Base-by-base conservation (phyloP, 164 flowering plant species). In the Cinnamomum micranthum region DNA sequence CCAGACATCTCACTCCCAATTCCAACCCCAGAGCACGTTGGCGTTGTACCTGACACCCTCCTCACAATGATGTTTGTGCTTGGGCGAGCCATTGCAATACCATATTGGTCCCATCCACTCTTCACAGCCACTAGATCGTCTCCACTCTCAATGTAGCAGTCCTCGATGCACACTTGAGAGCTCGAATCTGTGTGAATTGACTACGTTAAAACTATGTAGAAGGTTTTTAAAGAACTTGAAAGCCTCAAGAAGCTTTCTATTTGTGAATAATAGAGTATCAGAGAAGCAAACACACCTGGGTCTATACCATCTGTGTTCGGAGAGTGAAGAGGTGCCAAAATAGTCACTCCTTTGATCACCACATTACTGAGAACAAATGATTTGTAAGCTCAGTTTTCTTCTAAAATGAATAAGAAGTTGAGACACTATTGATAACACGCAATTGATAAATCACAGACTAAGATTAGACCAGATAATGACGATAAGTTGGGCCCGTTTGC, bases 1-100 rank as follows among this genome's bases (percentile, higher is more conserved):
- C 99, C 99, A 2, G 99, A 96, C 99, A 96, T 96, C 78, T 96
- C 99, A 63, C 99, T 96, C 17, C 99, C 99, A 2, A 96, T 90
- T 59, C 99, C 99, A 55, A 96, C 86, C 6, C 99, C 99, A 25
- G 99, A 96, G 80, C 99, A 94, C 20, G 97, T 91, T 10, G 98
- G 97, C 51, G 99, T 96, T 27, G 99, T 94, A 71, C 99, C 99
- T 0, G 95, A 89, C 2, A 96, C 87, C 80, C 90, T 86, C 80
- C 97, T 83, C 19, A 94, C 85, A 15, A 88, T 79, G 68, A 96
- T 91, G 85, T 94, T 86, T 11, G 92, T 86, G 82, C 97, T 92
- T 15, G 99, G 97, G 20, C 88, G 94, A 19, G 92, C 92, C 85
- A 86, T 86, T 66, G 76, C 65, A n/a, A 94, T 92, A 9, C 99